Evolutionary conservation across 306 rosid genomes (phyloP), one percentile per base, ranked within the genome.

Genomic region (Mimosa pudica): DNA sequence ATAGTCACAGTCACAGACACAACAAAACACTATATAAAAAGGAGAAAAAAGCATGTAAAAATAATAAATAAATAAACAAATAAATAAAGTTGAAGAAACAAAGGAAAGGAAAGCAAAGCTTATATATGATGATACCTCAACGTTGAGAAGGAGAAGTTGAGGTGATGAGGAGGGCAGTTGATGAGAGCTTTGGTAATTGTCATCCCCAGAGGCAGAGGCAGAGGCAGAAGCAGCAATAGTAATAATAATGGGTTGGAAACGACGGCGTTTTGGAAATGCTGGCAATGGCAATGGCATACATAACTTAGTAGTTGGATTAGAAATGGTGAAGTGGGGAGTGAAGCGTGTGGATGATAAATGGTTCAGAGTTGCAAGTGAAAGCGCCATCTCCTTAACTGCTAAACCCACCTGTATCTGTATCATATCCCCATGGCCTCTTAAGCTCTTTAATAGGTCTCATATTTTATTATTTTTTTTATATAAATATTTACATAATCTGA

Each of bases 111-210:
- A 4, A 51, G 16, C 17, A 24, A 38, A 38, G 42, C 42, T 0
- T 38, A 38, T 38, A 38, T n/a, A n/a, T n/a, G n/a, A n/a, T 20
- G 88, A 61, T 86, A 90, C 92, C 80, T 85, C 81, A 77, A 90
- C 90, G 57, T 88, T 89, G 47, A 90, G 90, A 54, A 90, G 30
- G 47, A 90, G 81, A 75, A 88, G 90, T 33, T 85, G 88, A 13
- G 87, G 45, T n/a, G 85, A 44, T 32, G 62, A 8, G 35, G 85
- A 81, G 46, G 77, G 82, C 82, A 64, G 77, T 36, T 87, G 92
- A 65, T 84, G 86, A 7, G 74, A 74, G 0, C 76, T 85, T 1
- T 77, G 76, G 3, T 78, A 55, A 79, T 83, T 73, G 5, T 66
- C 81, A 68, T 82, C 81, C 6, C 85, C 89, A 18, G 89, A 77